Evolutionary conservation across 2,329 filamentous ascomycete genomes (phyloP).

Genomic region (Ophiostoma sp.): DNA sequence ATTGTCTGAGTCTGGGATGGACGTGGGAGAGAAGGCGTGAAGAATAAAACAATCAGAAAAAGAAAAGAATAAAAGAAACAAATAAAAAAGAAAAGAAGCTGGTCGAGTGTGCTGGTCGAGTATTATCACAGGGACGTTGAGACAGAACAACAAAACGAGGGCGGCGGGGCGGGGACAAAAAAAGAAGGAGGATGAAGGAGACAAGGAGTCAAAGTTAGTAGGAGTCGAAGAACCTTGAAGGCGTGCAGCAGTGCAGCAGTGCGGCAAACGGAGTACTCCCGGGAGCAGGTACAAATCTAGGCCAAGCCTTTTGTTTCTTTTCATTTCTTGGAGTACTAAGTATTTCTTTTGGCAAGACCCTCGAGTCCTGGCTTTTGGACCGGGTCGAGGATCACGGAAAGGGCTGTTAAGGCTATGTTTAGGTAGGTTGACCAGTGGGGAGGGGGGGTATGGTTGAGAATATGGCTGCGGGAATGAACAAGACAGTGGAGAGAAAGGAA

Average conservation of each 20-base stretch:
- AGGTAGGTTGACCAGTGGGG: not conserved
- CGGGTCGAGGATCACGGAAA: not conserved
- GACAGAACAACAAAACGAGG: slow-evolving; percentile 2
- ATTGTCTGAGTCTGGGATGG: not conserved
- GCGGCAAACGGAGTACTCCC: not conserved
- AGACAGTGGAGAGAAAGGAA: not conserved
- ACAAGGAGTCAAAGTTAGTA: not conserved
- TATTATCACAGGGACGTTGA: not conserved
- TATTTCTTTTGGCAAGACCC: not conserved
- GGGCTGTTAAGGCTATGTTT: slow-evolving; percentile 12
- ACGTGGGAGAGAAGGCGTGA: not conserved
- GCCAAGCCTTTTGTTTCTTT: slow-evolving; percentile 3
- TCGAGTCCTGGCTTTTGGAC: not conserved
- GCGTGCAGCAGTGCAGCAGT: not conserved
- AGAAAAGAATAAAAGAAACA: not conserved
- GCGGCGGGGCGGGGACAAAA: not conserved
- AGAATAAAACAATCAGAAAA: not conserved
- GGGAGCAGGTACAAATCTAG: not conserved
- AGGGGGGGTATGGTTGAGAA: not conserved
- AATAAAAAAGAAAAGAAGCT: not conserved
- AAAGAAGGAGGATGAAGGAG: not conserved
- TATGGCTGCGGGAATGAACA: not conserved
- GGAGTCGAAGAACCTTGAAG: not conserved
- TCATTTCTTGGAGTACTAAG: not conserved
- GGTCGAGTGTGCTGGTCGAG: too few species aligned